Base-by-base conservation (phyloP, 495 filamentous ascomycete genomes). In the Wilcoxina mikolae region DNA sequence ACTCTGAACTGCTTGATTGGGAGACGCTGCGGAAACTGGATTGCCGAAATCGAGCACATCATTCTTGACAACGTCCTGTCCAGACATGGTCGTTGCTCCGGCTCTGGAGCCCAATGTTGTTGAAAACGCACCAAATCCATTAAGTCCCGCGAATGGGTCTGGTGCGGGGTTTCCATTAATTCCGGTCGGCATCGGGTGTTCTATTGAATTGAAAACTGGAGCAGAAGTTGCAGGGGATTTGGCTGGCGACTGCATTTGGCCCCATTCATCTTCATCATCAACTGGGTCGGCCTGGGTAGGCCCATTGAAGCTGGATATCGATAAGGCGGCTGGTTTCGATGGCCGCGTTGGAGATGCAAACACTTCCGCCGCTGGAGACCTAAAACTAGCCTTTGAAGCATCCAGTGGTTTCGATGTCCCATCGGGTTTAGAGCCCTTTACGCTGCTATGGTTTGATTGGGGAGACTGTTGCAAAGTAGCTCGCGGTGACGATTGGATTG, bases 231-330 rank as follows among this genome's bases (percentile, higher is more conserved):
- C n/a, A n/a, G n/a, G n/a, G 17, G 27, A 33, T 22, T 35, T 38
- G 11, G 49, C 39, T 2, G 49, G 49, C 9, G 49, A 52, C 4
- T 52, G 49, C 46, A 49, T 49, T 23, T 49, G 23, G 11, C 68
- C 68, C 68, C 68, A 71, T 33, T 70, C 68, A 31, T 70, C 66
- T 33, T 67, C 66, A 15, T 69, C 68, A 33, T 62, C 62, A 23
- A 55, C 46, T 24, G 17, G 41, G 18, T 55, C 28, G n/a, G 45
- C n/a, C 24, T 18, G 46, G 9, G 22, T 23, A 3, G 12, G 46
- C 12, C 20, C 46, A 27, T 27, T 49, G 23, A 7, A 18, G 2
- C 3, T 49, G 12, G 46, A 27, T 27, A 49, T 3, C n/a, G 46
- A 49, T 23, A 49, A 23, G 12, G 39, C 39, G 39, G 39, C 4